These are phyloP conservation scores for Sporisorium graminicola DNA, from an alignment of 1,284 basidiomycete species.

Conservation along the genomic window DNA sequence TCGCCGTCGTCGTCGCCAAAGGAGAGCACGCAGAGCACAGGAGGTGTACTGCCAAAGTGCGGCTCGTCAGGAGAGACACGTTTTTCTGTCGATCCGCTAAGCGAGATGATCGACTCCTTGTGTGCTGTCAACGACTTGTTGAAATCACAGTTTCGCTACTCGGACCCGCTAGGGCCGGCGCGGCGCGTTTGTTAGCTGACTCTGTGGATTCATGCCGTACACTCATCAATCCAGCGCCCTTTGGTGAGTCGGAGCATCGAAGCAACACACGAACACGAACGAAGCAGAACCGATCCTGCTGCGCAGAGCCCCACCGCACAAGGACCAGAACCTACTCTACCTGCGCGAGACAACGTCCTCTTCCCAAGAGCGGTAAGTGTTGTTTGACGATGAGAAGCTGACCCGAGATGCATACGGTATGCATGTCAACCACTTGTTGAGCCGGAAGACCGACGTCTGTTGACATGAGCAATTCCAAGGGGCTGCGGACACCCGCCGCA, in stretches of 20 bases:
- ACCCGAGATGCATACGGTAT: conserved; percentile 8
- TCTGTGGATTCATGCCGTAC: not conserved
- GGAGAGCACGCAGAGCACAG: not conserved
- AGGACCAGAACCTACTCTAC: not conserved
- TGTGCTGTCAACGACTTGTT: conserved; percentile 1
- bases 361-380: not conserved
- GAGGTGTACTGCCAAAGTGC: not conserved
- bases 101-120: conserved; percentile 6
- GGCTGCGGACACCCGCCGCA: not conserved
- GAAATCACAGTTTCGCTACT: conserved; percentile 3
- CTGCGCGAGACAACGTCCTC: not conserved
- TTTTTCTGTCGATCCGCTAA: conserved; percentile 10
- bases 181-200: not conserved
- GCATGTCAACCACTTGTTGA: not conserved
- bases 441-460: conserved; percentile 4
- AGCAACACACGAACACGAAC: not conserved
- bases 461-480: not conserved
- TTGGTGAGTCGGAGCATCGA: too few species aligned
- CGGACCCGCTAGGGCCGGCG: not conserved
- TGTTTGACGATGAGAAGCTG: not conserved
- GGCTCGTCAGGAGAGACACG: conserved; percentile 2
- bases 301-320: not conserved
- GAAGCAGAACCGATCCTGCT: not conserved
- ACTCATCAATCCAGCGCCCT: not conserved
- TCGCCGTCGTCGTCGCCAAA: not conserved